Evolutionary conservation across 2,329 filamentous ascomycete genomes (phyloP).

Genomic region (Albophoma yamanashiensis): DNA sequence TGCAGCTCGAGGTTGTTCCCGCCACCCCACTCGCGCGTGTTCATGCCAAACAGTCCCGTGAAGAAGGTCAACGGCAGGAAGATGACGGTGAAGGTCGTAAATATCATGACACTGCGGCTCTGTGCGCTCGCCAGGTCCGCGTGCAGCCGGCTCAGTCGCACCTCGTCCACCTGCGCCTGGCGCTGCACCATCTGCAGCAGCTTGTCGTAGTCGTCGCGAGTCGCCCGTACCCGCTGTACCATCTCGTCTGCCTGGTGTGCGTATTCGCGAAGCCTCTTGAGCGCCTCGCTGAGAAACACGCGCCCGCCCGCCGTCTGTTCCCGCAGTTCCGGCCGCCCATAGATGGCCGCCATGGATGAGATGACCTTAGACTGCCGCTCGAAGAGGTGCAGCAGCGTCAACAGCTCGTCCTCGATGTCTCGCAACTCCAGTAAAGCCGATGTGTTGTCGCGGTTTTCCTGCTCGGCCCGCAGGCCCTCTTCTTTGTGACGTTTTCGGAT

Average conservation of each 20-base stretch:
- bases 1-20: slow-evolving; percentile 30
- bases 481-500: slow-evolving; percentile 27
- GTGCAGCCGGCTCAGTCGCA: slow-evolving; percentile 50
- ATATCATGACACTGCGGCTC: slow-evolving; percentile 54
- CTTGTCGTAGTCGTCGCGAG: slow-evolving; percentile 53
- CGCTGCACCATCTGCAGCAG: slow-evolving; percentile 57
- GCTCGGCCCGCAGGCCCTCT: slow-evolving; percentile 35
- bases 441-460: slow-evolving; percentile 51
- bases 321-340: slow-evolving; percentile 27
- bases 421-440: slow-evolving; percentile 51
- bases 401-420: slow-evolving; percentile 54
- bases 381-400: slow-evolving; percentile 44
- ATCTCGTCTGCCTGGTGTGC: slow-evolving; percentile 43
- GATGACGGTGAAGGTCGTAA: slow-evolving; percentile 53
- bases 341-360: slow-evolving; percentile 33
- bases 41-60: slow-evolving; percentile 55
- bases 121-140: slow-evolving; percentile 52
- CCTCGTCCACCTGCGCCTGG: slow-evolving; percentile 56
- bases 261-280: slow-evolving; percentile 44
- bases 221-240: slow-evolving; percentile 44
- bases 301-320: slow-evolving; percentile 34
- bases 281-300: slow-evolving; percentile 40
- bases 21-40: slow-evolving; percentile 49
- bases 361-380: slow-evolving; percentile 44
- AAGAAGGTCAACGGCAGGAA: slow-evolving; percentile 56